A percentile compares a stretch with the other conserved stretches of the same genome.
These are phyloP conservation scores for Pyrrhoderma noxium DNA, from an alignment of 1,284 basidiomycete genomes.

Conservation along the genomic window DNA sequence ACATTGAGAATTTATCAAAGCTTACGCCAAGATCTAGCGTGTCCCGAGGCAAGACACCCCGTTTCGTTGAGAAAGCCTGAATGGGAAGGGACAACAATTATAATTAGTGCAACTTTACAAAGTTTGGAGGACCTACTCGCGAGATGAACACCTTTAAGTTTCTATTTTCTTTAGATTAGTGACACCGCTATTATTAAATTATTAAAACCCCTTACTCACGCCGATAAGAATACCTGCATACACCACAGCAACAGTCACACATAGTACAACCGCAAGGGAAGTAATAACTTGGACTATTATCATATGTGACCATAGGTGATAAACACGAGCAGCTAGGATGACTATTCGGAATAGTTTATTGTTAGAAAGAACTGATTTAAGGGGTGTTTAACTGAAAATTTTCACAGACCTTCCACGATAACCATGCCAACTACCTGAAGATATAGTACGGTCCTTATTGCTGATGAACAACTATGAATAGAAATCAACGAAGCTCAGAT, in stretches of 20 bases:
- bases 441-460: constrained; percentile 10
- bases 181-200: neutral
- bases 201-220: neutral
- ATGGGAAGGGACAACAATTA: no score
- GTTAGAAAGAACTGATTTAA: neutral
- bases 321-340: constrained; percentile 13
- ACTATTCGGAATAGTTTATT: neutral
- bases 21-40: no score
- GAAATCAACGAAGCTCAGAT: no score
- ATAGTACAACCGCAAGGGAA: constrained; percentile 1
- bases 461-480: constrained; percentile 11
- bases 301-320: constrained; percentile 15
- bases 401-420: constrained; percentile 13
- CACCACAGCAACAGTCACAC: constrained; percentile 4
- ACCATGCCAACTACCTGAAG: constrained; percentile 14
- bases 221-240: constrained; percentile 12
- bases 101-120: no score
- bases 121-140: no score
- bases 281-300: constrained; percentile 6
- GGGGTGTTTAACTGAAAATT: neutral
- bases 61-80: no score
- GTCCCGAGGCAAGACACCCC: no score
- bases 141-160: neutral
- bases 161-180: constrained; percentile 3
- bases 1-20: no score